Evolutionary conservation across 371 early-diverging fungal species (phyloP), one percentile per base, ranked within the genome.

Genomic region (Mucor indicus): DNA sequence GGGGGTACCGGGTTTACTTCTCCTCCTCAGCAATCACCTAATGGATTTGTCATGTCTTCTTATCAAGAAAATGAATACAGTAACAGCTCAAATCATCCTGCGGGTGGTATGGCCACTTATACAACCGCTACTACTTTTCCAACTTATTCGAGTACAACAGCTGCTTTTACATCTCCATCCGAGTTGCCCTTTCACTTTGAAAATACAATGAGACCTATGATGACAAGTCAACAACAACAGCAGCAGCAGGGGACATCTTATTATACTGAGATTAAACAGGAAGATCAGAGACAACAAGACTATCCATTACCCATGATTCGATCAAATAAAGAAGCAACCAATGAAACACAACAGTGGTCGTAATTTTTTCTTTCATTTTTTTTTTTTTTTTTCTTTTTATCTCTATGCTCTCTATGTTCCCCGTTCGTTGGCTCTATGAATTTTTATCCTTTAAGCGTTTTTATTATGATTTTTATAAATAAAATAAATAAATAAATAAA

Each of bases 301-400:
- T 56, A 50, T 38, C 27, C 44, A 17, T 50, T 60, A 30, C 60
- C 60, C 11, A 60, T 60, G 55, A 60, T 60, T 31, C 39, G 60
- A 37, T 45, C 60, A n/a, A 48, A 38, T 9, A 47, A 54, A 41
- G 54, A 50, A 6, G 25, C 50, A 24, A 25, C 50, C 21, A 22
- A 16, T 27, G 38, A 49, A 38, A 21, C 43, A 27, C 23, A 17
- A n/a, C 50, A 50, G n/a, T 57, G 51, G 56, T 29, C 50, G 31
- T 51, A 43, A 50, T 21, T 9, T 45, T 25, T 16, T 12, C n/a
- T 6, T 32, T 13, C 35, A 16, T 35, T 13, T 1, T 5, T 6
- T 33, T 38, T 13, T 22, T n/a, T 30, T n/a, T 38, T 8, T 12
- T 29, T 38, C 21, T 38, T 16, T 22, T 24, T 20, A 49, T 39